Conservation (phyloP, 2,329 filamentous ascomycete species). For the Exserohilum rostratum region DNA sequence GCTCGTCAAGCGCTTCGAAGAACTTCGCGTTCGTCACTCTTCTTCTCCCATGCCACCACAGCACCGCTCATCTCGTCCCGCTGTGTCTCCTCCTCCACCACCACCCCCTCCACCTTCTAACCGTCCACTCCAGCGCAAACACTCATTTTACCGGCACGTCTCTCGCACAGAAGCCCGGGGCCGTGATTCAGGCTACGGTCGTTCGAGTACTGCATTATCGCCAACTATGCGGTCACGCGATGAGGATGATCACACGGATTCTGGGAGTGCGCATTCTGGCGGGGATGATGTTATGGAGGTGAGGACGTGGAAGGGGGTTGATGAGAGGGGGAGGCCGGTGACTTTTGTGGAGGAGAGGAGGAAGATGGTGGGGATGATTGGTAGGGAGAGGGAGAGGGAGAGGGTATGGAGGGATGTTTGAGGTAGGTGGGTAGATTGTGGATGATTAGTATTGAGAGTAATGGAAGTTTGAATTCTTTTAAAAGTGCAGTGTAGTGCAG, state of each 20-base stretch:
- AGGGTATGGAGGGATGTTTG: slow-evolving; percentile 19
- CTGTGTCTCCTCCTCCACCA: slow-evolving; percentile 4
- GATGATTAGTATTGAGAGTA: no score
- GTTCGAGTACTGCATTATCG: slow-evolving; percentile 13
- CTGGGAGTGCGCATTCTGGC: slow-evolving; percentile 31
- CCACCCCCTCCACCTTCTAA: slow-evolving; percentile 6
- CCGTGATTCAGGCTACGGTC: slow-evolving; percentile 14
- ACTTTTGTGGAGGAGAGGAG: slow-evolving; percentile 37
- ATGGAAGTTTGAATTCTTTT: no score
- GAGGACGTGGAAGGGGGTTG: slow-evolving; percentile 35
- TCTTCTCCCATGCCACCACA: slow-evolving; percentile 10
- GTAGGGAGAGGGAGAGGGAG: background rate
- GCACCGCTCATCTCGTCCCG: background rate
- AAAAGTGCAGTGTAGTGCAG: no score
- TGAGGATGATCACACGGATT: slow-evolving; percentile 29
- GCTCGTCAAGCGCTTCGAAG: slow-evolving; percentile 11
- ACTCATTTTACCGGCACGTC: slow-evolving; percentile 20
- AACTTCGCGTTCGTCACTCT: slow-evolving; percentile 22
- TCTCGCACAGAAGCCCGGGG: slow-evolving; percentile 11
- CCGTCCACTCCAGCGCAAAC: no score
- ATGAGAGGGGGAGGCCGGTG: slow-evolving; percentile 36
- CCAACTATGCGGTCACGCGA: slow-evolving; percentile 13
- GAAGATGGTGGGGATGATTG: no score
- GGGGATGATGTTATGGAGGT: slow-evolving; percentile 23
- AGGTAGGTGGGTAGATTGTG: background rate